Evolutionary conservation across 2,329 filamentous ascomycete genomes (phyloP).

Genomic region (Botryotinia narcissicola): DNA sequence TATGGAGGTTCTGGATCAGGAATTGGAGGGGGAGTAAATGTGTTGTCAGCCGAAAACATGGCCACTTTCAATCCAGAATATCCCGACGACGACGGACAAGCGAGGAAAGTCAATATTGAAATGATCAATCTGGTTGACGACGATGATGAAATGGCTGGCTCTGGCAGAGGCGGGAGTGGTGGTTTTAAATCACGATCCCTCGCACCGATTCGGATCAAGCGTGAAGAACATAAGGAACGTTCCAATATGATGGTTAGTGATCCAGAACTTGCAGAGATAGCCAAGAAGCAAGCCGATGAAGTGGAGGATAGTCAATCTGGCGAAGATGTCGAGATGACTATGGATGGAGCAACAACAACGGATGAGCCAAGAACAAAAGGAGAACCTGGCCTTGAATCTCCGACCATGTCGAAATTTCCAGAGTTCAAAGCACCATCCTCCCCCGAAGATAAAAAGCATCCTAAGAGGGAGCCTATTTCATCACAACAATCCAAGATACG

Average conservation of each 20-base stretch:
- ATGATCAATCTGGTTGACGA: conserved; percentile 31
- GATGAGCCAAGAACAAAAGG: not conserved
- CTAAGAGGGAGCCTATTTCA: conserved; percentile 11
- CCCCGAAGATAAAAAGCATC: conserved; percentile 15
- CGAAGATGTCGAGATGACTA: conserved; percentile 3
- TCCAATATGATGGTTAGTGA: conserved; percentile 29
- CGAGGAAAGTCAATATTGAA: conserved; percentile 35
- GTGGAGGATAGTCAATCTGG: conserved; percentile 9
- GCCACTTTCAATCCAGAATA: conserved; percentile 31
- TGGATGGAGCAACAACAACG: not conserved
- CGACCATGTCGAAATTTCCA: conserved; percentile 9
- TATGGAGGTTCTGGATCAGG: conserved; percentile 13
- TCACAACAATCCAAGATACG: conserved; percentile 1
- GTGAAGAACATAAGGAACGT: conserved; percentile 37
- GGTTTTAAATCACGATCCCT: conserved; percentile 24
- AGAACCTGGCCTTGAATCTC: conserved; percentile 15
- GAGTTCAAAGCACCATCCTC: conserved; percentile 15
- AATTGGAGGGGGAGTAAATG: conserved; percentile 5
- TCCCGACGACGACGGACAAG: conserved; percentile 31
- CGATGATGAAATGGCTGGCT: conserved; percentile 24
- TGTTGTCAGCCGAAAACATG: conserved; percentile 8
- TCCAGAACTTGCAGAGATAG: conserved; percentile 21
- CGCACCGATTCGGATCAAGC: conserved; percentile 35
- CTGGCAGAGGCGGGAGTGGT: conserved; percentile 22
- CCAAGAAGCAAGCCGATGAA: conserved; percentile 20